Conservation (phyloP, 2,329 filamentous ascomycete genomes). For the Alternaria novae-zelandiae region DNA sequence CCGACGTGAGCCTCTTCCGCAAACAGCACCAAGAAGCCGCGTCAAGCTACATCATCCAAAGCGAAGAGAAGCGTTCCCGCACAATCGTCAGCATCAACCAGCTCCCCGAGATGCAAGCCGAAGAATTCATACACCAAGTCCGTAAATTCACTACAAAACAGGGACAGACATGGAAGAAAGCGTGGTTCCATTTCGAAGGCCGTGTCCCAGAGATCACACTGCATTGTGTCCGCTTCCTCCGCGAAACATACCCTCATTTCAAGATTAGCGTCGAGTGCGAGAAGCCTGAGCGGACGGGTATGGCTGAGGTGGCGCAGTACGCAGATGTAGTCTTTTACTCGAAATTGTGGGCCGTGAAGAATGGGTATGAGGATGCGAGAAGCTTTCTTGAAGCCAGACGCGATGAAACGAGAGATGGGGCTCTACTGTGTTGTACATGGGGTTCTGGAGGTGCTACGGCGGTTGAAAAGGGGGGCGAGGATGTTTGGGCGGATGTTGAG, state of each 20-base stretch:
- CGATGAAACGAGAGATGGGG: conserved; percentile 45
- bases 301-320: conserved; percentile 64
- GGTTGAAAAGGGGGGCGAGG: conserved; percentile 42
- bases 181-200: conserved; percentile 79
- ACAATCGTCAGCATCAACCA: conserved; percentile 75
- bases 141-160: background rate
- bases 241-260: conserved; percentile 41
- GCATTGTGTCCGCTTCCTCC: conserved; percentile 65
- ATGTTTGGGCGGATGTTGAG: conserved; percentile 6
- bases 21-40: conserved; percentile 62
- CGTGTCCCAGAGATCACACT: conserved; percentile 68
- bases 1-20: conserved; percentile 64
- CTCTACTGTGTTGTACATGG: conserved; percentile 65
- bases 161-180: background rate
- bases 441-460: conserved; percentile 61
- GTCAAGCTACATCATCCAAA: conserved; percentile 73
- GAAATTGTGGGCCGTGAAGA: conserved; percentile 68
- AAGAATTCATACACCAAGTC: conserved; percentile 60
- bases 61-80: conserved; percentile 63
- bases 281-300: conserved; percentile 68
- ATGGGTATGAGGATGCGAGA: conserved; percentile 10
- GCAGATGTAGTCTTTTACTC: conserved; percentile 79
- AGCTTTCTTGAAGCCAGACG: conserved; percentile 44
- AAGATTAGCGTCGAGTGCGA: conserved; percentile 74
- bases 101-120: conserved; percentile 69